These are phyloP conservation scores for Curvularia hawaiiensis DNA, from an alignment of 2,329 filamentous ascomycete genomes.

Conservation along the genomic window DNA sequence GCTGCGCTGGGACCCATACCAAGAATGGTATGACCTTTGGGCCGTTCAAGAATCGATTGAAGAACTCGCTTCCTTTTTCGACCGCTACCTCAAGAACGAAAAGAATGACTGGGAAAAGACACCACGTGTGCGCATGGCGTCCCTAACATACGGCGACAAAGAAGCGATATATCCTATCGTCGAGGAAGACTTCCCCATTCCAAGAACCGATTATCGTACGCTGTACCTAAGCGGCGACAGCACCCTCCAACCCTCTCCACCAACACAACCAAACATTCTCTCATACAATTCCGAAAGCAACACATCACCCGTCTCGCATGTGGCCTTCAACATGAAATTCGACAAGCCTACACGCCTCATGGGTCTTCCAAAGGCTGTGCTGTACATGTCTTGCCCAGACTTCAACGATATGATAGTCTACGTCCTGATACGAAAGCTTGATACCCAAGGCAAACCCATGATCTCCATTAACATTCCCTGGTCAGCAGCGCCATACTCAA, in stretches of 20 bases:
- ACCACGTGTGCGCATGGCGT: conserved; percentile 52
- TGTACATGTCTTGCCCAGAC: conserved; percentile 53
- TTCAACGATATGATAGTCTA: conserved; percentile 50
- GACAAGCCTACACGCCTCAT: conserved; percentile 48
- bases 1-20: conserved; percentile 20
- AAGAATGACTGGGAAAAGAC: conserved; percentile 57
- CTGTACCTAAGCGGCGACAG: conserved; percentile 16
- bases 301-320: not conserved
- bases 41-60: conserved; percentile 15
- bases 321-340: conserved; percentile 50
- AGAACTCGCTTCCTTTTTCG: conserved; percentile 49
- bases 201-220: conserved; percentile 20
- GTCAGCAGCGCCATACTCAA: conserved; percentile 5
- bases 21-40: conserved; percentile 29
- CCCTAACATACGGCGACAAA: conserved; percentile 33
- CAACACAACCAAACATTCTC: not conserved
- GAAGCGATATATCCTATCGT: conserved; percentile 21
- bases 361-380: conserved; percentile 54
- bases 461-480: conserved; percentile 52
- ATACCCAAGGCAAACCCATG: conserved; percentile 46
- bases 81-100: conserved; percentile 51
- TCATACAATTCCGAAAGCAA: conserved; percentile 15
- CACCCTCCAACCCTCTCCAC: not conserved
- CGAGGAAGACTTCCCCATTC: conserved; percentile 22
- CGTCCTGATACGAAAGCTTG: conserved; percentile 24